A percentile compares a stretch with the other conserved stretches of the same genome.
Conservation (phyloP, 164 flowering plant species). For the Houttuynia cordata region DNA sequence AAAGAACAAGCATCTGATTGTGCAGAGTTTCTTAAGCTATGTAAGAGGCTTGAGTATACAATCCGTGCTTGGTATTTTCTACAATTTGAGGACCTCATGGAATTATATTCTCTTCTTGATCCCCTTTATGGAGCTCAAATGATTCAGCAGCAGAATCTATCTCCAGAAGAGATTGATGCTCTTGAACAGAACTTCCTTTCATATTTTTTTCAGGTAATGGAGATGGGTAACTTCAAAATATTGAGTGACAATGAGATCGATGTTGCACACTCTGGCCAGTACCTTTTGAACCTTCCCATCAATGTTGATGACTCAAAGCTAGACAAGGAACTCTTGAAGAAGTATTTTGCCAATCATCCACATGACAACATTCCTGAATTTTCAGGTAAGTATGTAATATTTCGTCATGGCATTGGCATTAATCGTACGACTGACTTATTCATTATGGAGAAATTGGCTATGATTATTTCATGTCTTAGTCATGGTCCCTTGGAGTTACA, state of each 20-base stretch:
- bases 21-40: too few relatives aligned
- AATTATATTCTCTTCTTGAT: slow-evolving; percentile 80
- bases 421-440: slow-evolving; percentile 78
- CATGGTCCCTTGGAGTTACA: too few relatives aligned
- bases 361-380: slow-evolving; percentile 64
- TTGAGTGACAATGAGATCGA: too few relatives aligned
- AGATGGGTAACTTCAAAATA: slow-evolving; percentile 82
- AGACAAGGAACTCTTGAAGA: slow-evolving; percentile 56
- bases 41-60: too few relatives aligned
- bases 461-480: slow-evolving; percentile 55
- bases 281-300: too few relatives aligned
- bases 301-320: too few relatives aligned
- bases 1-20: too few relatives aligned
- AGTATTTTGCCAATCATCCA: slow-evolving; percentile 58
- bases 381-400: slow-evolving; percentile 76
- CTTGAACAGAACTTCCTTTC: slow-evolving; percentile 83
- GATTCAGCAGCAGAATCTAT: too few relatives aligned
- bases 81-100: slow-evolving; percentile 98
- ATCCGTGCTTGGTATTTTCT: slow-evolving; percentile 86
- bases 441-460: slow-evolving; percentile 91
- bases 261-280: too few relatives aligned
- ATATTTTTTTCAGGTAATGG: slow-evolving; percentile 79
- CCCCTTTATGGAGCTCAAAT: slow-evolving; percentile 67
- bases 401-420: slow-evolving; percentile 86
- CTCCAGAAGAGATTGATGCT: slow-evolving; percentile 56